Evolutionary conservation across 768 basidiomycete genomes (phyloP).

Genomic region (Chalciporus pseudorubinellus): DNA sequence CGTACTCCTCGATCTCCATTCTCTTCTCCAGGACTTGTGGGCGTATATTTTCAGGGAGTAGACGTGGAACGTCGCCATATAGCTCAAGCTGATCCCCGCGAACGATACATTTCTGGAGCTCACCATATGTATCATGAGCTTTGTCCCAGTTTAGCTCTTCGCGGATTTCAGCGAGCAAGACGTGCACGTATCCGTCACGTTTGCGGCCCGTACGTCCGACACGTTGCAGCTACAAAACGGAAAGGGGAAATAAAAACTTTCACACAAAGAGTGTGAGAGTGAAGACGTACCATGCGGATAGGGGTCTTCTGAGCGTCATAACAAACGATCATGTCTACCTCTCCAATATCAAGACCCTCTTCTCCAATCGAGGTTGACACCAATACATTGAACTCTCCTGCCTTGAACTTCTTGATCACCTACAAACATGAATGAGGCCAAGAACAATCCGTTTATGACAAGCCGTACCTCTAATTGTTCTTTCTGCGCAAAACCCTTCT

Average conservation of each 20-base stretch:
- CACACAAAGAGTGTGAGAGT: not conserved
- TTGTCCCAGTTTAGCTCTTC: conserved; percentile 91
- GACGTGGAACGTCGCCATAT: conserved; percentile 86
- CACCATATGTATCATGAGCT: conserved; percentile 80
- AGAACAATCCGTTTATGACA: not conserved
- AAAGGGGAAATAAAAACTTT: conserved; percentile 1
- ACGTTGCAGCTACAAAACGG: conserved; percentile 74
- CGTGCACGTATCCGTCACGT: conserved; percentile 84
- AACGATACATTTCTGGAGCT: conserved; percentile 85
- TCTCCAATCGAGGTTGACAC: conserved; percentile 98
- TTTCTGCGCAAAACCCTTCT: conserved; percentile 86
- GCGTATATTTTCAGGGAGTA: conserved; percentile 75
- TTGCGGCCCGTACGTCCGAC: conserved; percentile 95
- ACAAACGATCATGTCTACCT: conserved; percentile 92
- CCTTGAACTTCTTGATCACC: conserved; percentile 87
- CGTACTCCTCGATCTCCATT: conserved; percentile 79
- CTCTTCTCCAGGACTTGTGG: conserved; percentile 76
- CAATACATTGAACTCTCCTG: conserved; percentile 83
- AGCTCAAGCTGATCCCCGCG: conserved; percentile 86
- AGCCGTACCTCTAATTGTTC: conserved; percentile 81
- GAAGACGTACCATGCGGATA: conserved; percentile 80
- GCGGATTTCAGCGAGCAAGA: conserved; percentile 84
- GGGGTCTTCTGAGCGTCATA: conserved; percentile 97
- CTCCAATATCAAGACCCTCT: conserved; percentile 97
- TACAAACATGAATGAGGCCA: conserved; percentile 31